Evolutionary conservation across 305 asterid genomes (phyloP).

Genomic region (Fraxinus angustifolia): DNA sequence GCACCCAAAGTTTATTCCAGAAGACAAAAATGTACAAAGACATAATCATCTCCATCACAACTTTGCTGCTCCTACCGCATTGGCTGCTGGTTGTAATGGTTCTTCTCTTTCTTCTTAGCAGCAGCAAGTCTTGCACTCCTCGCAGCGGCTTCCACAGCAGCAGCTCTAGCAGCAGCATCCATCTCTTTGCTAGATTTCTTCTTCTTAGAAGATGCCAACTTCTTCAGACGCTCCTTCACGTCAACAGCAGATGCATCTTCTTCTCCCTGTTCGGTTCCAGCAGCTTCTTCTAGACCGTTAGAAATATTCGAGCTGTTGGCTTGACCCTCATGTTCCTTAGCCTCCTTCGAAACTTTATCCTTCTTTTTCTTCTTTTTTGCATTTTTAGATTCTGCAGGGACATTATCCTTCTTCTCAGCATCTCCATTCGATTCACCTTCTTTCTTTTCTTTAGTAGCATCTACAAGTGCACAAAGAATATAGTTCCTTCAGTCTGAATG

Average conservation of each 20-base stretch:
- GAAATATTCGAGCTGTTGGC: constrained; percentile 32
- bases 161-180: constrained; percentile 77
- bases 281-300: constrained; percentile 34
- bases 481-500: neutral
- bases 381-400: constrained; percentile 62
- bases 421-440: constrained; percentile 40
- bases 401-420: constrained; percentile 49
- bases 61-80: constrained; percentile 40
- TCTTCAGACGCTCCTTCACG: constrained; percentile 72
- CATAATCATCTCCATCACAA: constrained; percentile 17
- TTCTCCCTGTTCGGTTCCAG: constrained; percentile 41
- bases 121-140: constrained; percentile 78
- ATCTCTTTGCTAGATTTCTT: constrained; percentile 75
- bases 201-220: constrained; percentile 65
- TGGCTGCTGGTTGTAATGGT: constrained; percentile 88
- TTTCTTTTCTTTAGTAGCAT: constrained; percentile 42
- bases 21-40: neutral
- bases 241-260: constrained; percentile 59
- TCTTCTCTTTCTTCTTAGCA: constrained; percentile 93
- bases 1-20: constrained; percentile 30
- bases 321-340: constrained; percentile 54
- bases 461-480: constrained; percentile 28
- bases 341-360: constrained; percentile 66
- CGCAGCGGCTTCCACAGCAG: constrained; percentile 88
- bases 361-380: constrained; percentile 92